Base-by-base conservation (phyloP, 2,329 filamentous ascomycete species). In the Chaetomium strumarium region DNA sequence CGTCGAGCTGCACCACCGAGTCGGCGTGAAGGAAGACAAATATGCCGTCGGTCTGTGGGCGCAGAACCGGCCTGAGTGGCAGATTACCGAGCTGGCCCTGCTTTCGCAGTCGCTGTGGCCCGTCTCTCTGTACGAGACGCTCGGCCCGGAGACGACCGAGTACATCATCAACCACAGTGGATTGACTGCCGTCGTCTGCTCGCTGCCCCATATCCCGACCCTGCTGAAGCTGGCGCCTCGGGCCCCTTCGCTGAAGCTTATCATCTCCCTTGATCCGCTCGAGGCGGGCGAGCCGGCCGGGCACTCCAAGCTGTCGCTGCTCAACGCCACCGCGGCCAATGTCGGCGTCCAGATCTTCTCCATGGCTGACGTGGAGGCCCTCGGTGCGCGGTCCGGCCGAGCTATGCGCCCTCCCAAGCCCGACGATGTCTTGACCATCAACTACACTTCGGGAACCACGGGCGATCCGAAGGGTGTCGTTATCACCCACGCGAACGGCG, bases 61-160 rank as follows among this genome's bases (percentile, higher is more conserved):
- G 64, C 86, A 90, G 69, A 95, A 95, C 70, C 79, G 89, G 55
- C 85, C 89, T 0, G 88, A 95, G 70, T 95, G 89, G 90, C 88
- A 95, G 74, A 83, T 95, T 55, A 81, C 85, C 51, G 92, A 97
- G 75, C 74, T 97, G 65, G 93, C 83, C 37, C 85, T 88, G 67
- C 83, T 88, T 72, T 93, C 90, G 12, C 93, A 97, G 70, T 82
- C 86, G 8, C 81, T 97, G 30, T 97, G 79, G 72, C 88, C 86
- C 19, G 90, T 99, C 51, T 96, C 92, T 5, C 85, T 99, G 46
- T 99, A 99, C 75, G 93, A 97, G 70, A 96, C 92, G 12, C 81
- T 99, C 5, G 92, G 92, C 10, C 86, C 92, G 12, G 89, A 96
- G 60, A 83, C 91, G 2, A 91, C 88, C 52, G 90, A 97, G 72